Base-by-base conservation (phyloP, 2,329 filamentous ascomycete species). In the Juglanconis juglandina region DNA sequence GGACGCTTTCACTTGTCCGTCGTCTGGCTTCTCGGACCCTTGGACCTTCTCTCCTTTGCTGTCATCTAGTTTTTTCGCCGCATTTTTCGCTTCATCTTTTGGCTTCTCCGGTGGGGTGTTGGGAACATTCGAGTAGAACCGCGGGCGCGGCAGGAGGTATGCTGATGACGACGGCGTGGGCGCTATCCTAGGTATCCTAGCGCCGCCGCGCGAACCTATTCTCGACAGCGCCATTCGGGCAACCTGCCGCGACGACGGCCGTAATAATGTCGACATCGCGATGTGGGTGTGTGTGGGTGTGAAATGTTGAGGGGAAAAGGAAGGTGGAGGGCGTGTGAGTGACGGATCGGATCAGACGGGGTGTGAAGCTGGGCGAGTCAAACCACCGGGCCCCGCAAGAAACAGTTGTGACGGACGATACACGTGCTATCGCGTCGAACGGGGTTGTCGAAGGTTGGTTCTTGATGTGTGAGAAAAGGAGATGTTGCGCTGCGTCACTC, bases 181-280 rank as follows among this genome's bases (percentile, higher is more conserved):
- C 35, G 66, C 62, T 53, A 67, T 62, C 41, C 61, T 60, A 48
- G 67, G 58, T 61, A 65, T 46, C 53, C 63, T 61, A 55, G 66
- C 58, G 63, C 64, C 44, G 17, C 17, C 50, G 44, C 64, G 58
- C 39, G 56, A 34, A 44, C 64, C 60, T 11, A 66, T 63, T 44
- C 67, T 65, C 44, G 68, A 56, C 53, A 67, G 61, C 30, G 68
- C 68, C 57, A 67, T 63, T 53, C 65, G 67, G 59, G 67, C 66
- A 60, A 71, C 64, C 62, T 69, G 69, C 64, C 65, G 67, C 54
- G 69, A 64, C 39, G 69, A 67, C 52, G 67, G 66, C 58, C 70
- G 68, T 63, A 72, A 66, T 63, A 72, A 66, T 47, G 63, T 66
- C 57, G 66, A 59, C 63, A 66, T 67, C 37, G 41, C 53, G 50